phyloP scores from a whole-genome alignment of 2,329 filamentous ascomycete genomes.

The Cladobotryum protrusum region DNA sequence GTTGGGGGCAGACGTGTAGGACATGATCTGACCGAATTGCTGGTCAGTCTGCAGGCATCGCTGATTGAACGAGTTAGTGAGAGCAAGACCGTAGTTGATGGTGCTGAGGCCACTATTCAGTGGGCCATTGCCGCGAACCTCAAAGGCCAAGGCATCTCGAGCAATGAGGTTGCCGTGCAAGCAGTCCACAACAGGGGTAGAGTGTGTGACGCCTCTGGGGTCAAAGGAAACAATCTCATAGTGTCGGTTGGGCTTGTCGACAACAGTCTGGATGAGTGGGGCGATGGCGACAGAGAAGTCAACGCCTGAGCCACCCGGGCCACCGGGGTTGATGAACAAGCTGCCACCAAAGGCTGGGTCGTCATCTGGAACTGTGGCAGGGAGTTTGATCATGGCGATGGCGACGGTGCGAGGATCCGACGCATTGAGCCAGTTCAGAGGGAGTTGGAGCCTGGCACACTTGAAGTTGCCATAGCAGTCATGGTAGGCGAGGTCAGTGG shows the following conservation, averaged over 20 bases:
- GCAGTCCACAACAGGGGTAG: constrained; percentile 33
- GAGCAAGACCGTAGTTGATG: constrained; percentile 20
- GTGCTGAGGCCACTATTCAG: constrained; percentile 14
- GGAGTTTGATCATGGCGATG: constrained; percentile 35
- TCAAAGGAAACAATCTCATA: constrained; percentile 40
- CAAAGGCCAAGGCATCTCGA: constrained; percentile 22
- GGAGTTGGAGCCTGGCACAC: constrained; percentile 37
- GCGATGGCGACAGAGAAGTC: constrained; percentile 16
- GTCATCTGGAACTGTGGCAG: constrained; percentile 30
- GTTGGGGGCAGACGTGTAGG: constrained; percentile 30
- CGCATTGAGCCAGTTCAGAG: constrained; percentile 35
- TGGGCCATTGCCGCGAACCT: constrained; percentile 25
- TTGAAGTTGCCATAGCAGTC: constrained; percentile 32
- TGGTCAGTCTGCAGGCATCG: constrained; percentile 21
- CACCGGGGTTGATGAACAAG: constrained; percentile 39
- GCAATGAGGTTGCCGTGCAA: constrained; percentile 25
- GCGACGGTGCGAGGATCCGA: constrained; percentile 24
- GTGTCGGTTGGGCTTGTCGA: constrained; percentile 24
- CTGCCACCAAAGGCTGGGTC: constrained; percentile 35
- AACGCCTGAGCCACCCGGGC: constrained; percentile 37
- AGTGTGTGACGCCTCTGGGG: constrained; percentile 35
- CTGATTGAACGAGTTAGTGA: constrained; percentile 19
- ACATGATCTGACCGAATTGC: constrained; percentile 21
- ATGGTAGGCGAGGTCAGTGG: constrained; percentile 30
- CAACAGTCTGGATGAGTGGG: constrained; percentile 13